Conservation (phyloP, 2,329 filamentous ascomycete species). For the Xylariaceae sp. region DNA sequence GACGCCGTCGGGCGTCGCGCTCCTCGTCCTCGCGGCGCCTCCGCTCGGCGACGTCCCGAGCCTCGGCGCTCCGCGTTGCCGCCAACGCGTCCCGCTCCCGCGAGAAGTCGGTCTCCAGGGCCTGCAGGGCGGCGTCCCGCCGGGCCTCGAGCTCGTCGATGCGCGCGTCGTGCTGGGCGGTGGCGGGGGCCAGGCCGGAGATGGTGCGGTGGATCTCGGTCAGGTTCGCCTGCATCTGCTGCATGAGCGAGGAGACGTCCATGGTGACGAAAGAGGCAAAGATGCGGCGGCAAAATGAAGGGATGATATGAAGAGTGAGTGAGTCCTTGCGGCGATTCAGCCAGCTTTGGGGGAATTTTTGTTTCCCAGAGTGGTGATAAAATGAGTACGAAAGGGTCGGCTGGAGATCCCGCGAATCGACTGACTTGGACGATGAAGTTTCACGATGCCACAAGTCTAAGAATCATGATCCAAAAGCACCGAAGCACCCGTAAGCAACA, state of each 20-base stretch:
- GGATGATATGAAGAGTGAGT: too few relatives aligned
- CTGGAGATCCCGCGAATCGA: too few relatives aligned
- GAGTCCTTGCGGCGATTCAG: too few relatives aligned
- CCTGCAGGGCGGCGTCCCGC: constrained; percentile 1
- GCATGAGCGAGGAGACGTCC: constrained; percentile 1
- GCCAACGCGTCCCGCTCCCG: not conserved
- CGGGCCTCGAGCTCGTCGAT: constrained; percentile 2
- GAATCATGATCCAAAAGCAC: too few relatives aligned
- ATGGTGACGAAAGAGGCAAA: too few relatives aligned
- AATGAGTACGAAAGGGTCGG: too few relatives aligned
- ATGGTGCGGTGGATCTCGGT: constrained; percentile 2
- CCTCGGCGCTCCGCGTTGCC: not conserved
- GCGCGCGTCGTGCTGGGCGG: constrained; percentile 1
- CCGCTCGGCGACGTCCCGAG: not conserved
- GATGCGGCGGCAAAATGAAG: too few relatives aligned
- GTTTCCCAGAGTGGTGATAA: too few relatives aligned
- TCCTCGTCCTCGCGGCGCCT: constrained; percentile 3
- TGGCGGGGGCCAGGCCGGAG: not conserved
- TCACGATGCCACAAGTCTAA: too few relatives aligned
- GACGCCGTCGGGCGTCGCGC: constrained; percentile 1
- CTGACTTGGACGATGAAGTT: too few relatives aligned
- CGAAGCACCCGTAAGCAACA: too few relatives aligned
- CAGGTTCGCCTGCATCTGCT: constrained; percentile 4
- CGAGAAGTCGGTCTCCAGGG: not conserved
- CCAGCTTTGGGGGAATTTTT: too few relatives aligned